These are phyloP conservation scores for Uronychia binucleata DNA, from an alignment of 73 alveolate species.

Conservation along the genomic window DNA sequence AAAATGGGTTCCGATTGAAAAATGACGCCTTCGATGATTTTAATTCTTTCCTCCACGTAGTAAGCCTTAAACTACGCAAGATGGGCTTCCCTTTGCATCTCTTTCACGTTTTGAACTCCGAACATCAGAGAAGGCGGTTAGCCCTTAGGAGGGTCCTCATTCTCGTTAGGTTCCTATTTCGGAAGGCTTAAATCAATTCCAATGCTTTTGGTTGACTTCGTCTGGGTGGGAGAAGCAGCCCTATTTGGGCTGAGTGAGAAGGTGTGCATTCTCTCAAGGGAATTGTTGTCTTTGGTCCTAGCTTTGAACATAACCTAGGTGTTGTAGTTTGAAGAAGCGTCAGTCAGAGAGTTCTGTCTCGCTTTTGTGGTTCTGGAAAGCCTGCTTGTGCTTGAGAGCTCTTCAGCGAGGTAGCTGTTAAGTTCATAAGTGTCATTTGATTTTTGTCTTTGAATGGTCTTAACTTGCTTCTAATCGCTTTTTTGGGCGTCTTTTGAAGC, in stretches of 20 bases:
- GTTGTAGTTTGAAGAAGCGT: background rate
- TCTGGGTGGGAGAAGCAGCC: background rate
- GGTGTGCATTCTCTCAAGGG: conserved; percentile 44
- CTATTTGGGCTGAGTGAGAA: conserved; percentile 14
- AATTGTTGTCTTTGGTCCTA: background rate
- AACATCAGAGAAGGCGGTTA: background rate
- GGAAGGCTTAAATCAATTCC: background rate
- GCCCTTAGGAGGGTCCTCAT: background rate
- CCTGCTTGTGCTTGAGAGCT: too few relatives aligned
- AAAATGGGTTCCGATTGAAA: conserved; percentile 19
- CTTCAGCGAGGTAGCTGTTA: background rate
- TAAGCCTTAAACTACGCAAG: conserved; percentile 12
- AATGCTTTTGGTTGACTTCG: background rate
- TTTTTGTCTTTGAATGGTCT: too few relatives aligned
- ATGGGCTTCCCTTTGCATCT: background rate
- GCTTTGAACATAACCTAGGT: background rate
- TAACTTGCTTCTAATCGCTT: too few relatives aligned
- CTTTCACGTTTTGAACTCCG: background rate
- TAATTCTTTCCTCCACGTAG: conserved; percentile 43
- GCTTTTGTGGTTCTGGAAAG: too few relatives aligned
- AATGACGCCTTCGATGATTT: conserved; percentile 25
- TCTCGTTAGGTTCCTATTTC: background rate
- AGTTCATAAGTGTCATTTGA: background rate
- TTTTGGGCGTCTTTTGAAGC: background rate
- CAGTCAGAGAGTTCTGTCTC: background rate